Evolutionary conservation across 352 stramenopile species (phyloP).

Genomic region (Aphanomyces cochlioides): DNA sequence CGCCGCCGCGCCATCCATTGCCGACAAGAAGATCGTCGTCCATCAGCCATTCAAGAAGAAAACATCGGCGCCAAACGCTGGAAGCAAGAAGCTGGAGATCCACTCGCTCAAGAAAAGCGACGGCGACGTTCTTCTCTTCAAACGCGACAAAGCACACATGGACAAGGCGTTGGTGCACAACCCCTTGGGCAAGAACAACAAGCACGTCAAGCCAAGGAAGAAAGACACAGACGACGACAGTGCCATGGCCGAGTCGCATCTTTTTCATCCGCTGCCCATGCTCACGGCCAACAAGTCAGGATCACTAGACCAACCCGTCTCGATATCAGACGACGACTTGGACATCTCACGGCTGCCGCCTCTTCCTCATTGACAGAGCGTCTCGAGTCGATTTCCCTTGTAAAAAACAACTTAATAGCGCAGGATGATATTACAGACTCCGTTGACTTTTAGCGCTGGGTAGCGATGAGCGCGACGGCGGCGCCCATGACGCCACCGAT

Average conservation of each 20-base stretch:
- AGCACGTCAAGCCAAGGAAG: neutral
- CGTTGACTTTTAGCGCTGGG: constrained; percentile 17
- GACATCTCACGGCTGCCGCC: constrained; percentile 26
- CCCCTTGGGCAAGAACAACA: neutral
- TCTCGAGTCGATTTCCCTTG: neutral
- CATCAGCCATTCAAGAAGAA: constrained; percentile 12
- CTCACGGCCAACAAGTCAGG: neutral
- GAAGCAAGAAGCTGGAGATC: neutral
- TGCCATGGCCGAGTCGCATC: neutral
- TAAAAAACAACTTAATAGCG: neutral
- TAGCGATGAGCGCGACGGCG: constrained; percentile 8
- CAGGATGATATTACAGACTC: neutral
- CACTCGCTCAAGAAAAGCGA: constrained; percentile 1
- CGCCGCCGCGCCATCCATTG: neutral
- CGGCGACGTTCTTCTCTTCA: constrained; percentile 11
- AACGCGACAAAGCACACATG: constrained; percentile 16
- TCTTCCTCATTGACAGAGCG: constrained; percentile 19
- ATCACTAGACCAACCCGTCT: neutral
- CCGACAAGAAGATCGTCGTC: neutral
- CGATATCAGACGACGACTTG: constrained; percentile 5
- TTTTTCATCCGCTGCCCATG: constrained; percentile 11
- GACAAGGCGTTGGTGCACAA: constrained; percentile 4
- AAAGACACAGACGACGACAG: constrained; percentile 5
- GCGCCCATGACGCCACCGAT: constrained; percentile 27
- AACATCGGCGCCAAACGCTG: constrained; percentile 1